These are phyloP conservation scores for Murraya koenigii DNA, from an alignment of 345 rosid genomes.

Conservation along the genomic window DNA sequence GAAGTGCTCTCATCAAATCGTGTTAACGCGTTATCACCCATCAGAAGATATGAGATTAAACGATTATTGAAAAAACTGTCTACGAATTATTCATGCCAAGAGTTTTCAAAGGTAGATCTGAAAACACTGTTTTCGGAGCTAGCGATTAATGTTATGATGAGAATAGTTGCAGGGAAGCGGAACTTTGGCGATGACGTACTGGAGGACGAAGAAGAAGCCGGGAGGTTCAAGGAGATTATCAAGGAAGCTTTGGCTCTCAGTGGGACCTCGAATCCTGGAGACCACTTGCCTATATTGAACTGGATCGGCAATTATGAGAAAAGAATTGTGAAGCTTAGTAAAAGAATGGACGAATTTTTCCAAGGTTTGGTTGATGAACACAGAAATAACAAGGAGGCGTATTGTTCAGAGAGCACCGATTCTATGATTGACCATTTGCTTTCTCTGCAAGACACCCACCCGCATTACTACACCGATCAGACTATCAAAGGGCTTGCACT, in stretches of 20 bases:
- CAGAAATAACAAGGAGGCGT: slow-evolving; percentile 17
- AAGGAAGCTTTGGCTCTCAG: slow-evolving; percentile 13
- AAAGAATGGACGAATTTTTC: slow-evolving; percentile 38
- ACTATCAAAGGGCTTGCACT: slow-evolving; percentile 50
- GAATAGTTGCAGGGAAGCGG: slow-evolving; percentile 58
- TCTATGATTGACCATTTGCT: slow-evolving; percentile 68
- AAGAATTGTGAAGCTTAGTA: slow-evolving; percentile 24
- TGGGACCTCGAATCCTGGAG: slow-evolving; percentile 33
- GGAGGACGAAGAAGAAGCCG: slow-evolving; percentile 36
- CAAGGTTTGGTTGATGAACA: slow-evolving; percentile 51
- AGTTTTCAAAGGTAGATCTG: slow-evolving; percentile 39
- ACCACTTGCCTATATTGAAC: slow-evolving; percentile 37
- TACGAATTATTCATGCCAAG: not conserved
- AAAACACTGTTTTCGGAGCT: slow-evolving; percentile 36
- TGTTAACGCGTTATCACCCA: slow-evolving; percentile 24
- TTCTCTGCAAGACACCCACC: slow-evolving; percentile 42
- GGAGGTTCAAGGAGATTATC: slow-evolving; percentile 29
- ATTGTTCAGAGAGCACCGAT: slow-evolving; percentile 13
- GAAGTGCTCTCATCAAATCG: slow-evolving; percentile 57
- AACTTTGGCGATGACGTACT: slow-evolving; percentile 42
- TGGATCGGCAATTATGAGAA: slow-evolving; percentile 28
- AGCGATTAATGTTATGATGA: slow-evolving; percentile 26
- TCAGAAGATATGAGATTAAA: slow-evolving; percentile 45
- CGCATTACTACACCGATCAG: slow-evolving; percentile 47
- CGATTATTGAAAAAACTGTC: slow-evolving; percentile 37